Percentiles rank a stretch among this genome's conserved stretches.
phyloP scores from a whole-genome alignment of 768 basidiomycete genomes.

The Asterophora lycoperdoides region DNA sequence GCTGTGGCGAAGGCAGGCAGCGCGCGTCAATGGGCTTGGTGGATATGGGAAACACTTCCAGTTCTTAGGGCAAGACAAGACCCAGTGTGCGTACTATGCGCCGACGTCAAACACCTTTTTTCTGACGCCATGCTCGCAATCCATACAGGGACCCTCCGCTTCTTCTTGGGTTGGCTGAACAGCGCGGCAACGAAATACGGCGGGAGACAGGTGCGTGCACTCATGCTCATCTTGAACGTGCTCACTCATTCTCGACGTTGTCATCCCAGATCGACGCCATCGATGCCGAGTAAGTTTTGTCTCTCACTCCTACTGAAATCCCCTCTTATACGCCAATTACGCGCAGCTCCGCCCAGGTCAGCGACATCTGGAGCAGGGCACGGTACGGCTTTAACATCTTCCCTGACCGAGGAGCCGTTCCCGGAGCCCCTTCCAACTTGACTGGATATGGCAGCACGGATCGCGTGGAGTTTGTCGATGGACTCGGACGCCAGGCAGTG shows the following conservation, averaged over 20 bases:
- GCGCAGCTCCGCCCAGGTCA: background rate
- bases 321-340: background rate
- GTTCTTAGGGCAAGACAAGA: slow-evolving; percentile 28
- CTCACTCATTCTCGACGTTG: background rate
- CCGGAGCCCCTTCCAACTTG: background rate
- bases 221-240: background rate
- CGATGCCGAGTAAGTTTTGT: background rate
- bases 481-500: too few relatives aligned
- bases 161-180: slow-evolving; percentile 38
- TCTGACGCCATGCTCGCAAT: too few relatives aligned
- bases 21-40: slow-evolving; percentile 26
- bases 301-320: background rate
- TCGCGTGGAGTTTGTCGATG: too few relatives aligned
- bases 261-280: slow-evolving; percentile 1
- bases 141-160: slow-evolving; percentile 20
- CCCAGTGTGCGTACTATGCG: slow-evolving; percentile 19
- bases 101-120: too few relatives aligned
- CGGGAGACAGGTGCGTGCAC: slow-evolving; percentile 28
- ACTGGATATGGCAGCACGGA: background rate
- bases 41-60: slow-evolving; percentile 36
- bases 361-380: slow-evolving; percentile 1
- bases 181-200: slow-evolving; percentile 35
- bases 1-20: slow-evolving; percentile 31
- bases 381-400: slow-evolving; percentile 3
- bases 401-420: background rate